phyloP scores from a whole-genome alignment of 176 grass and related monocot species.

The Juncus inflexus region DNA sequence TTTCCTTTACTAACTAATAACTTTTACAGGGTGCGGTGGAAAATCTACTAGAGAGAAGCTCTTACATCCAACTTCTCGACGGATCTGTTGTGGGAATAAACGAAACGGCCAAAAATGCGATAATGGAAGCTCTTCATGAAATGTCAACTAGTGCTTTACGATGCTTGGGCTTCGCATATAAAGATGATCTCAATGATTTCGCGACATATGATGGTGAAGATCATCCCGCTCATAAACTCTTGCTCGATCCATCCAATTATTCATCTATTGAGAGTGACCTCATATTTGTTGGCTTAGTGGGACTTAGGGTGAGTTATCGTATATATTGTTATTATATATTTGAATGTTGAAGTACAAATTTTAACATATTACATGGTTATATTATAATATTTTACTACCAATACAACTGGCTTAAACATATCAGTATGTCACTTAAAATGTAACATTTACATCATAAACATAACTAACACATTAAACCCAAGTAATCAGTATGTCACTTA shows the following conservation, averaged over 20 bases:
- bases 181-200: conserved; percentile 27
- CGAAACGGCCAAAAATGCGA: conserved; percentile 13
- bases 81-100: conserved; percentile 26
- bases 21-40: conserved; percentile 31
- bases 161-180: conserved; percentile 41
- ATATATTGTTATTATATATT: too few relatives aligned
- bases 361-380: too few relatives aligned
- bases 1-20: background rate
- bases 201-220: conserved; percentile 36
- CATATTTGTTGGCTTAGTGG: conserved; percentile 34
- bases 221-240: conserved; percentile 33
- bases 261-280: conserved; percentile 34
- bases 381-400: too few relatives aligned
- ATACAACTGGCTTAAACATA: too few relatives aligned
- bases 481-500: too few relatives aligned
- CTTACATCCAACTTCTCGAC: conserved; percentile 30
- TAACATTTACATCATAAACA: too few relatives aligned
- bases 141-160: conserved; percentile 36
- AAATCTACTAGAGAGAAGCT: conserved; percentile 33
- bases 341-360: too few relatives aligned
- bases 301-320: conserved; percentile 28
- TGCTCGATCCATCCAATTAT: conserved; percentile 37
- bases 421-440: too few relatives aligned
- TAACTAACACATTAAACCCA: too few relatives aligned
- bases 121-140: conserved; percentile 27